Evolutionary conservation across 352 stramenopile species (phyloP).

Genomic region (Phytophthora sp.): DNA sequence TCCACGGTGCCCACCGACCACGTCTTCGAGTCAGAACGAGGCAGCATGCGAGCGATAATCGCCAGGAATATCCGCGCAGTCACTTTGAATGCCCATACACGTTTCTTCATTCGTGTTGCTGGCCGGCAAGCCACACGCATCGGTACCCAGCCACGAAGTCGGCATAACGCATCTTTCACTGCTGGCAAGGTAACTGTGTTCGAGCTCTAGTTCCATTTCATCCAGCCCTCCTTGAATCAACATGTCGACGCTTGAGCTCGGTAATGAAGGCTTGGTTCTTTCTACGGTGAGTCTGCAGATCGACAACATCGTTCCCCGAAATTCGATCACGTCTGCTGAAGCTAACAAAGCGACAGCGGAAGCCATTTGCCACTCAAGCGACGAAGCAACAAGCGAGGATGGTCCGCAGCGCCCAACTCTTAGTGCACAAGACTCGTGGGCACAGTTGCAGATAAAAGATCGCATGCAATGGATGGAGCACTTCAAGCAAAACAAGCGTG

Average conservation of each 20-base stretch:
- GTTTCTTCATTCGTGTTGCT: neutral
- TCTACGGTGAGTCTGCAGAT: conserved; percentile 63
- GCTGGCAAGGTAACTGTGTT: no score
- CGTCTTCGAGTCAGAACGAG: conserved; percentile 23
- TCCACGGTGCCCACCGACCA: conserved; percentile 5
- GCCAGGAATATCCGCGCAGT: conserved; percentile 28
- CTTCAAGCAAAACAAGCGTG: conserved; percentile 79
- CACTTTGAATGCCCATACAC: neutral
- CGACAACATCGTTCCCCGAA: conserved; percentile 49
- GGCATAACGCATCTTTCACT: conserved; percentile 19
- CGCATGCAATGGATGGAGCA: conserved; percentile 60
- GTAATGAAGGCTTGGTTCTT: conserved; percentile 37
- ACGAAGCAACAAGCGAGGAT: conserved; percentile 9
- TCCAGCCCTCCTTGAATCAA: neutral
- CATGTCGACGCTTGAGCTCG: conserved; percentile 23
- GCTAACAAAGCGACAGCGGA: conserved; percentile 29
- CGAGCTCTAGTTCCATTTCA: neutral
- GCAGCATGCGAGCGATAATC: neutral
- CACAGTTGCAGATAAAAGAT: conserved; percentile 53
- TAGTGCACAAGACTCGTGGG: conserved; percentile 47
- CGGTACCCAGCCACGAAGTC: neutral
- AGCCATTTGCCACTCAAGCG: neutral
- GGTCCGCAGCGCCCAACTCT: conserved; percentile 10
- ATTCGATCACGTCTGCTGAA: conserved; percentile 42
- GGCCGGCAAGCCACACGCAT: neutral